Evolutionary conservation across 164 flowering plant genomes (phyloP), one percentile per base, ranked within the genome.

Genomic region (Berberis thunbergii): DNA sequence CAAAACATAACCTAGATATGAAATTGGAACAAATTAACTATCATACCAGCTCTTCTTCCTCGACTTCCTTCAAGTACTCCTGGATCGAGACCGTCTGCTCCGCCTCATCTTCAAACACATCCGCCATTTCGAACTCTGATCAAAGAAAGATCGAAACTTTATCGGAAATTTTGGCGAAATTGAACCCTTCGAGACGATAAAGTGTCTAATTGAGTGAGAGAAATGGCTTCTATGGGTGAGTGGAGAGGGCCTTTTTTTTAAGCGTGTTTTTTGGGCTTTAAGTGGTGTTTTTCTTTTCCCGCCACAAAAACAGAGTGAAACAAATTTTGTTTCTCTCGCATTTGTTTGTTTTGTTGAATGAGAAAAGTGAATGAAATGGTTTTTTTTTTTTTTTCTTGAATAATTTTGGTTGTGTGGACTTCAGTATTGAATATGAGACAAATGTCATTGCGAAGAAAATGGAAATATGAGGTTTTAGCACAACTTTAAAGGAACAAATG

Each of bases 21-120:
- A 56, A 4, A 56, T 56, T 26, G 9, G 11, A 49, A 49, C 52
- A 49, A 56, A 26, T 13, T 13, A 12, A 55, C 43, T 59, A 41
- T 3, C 54, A 48, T 77, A 88, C 96, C 87, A 88, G 63, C 64
- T 88, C 92, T 64, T 83, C 81, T 2, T 77, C 90, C 60, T 88
- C 96, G 12, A 86, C 82, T 3, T 70, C 78, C 64, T 84, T 49
- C 6, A 88, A 78, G 56, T 83, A 86, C 78, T 88, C 96, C 12
- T 82, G 64, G 66, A 88, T 84, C 3, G 92, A 72, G 40, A 83
- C 69, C 39, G 90, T 82, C 61, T 66, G 82, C 74, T 81, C 88
- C 41, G 70, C 63, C 49, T 86, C 90, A 9, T 86, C 87, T 4
- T 82, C 89, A 45, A 79, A 82, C 41, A 49, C 81, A 60, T 67